Evolutionary conservation across 805 yeast genomes (phyloP).

Genomic region (Debaryomyces tyrocola): DNA sequence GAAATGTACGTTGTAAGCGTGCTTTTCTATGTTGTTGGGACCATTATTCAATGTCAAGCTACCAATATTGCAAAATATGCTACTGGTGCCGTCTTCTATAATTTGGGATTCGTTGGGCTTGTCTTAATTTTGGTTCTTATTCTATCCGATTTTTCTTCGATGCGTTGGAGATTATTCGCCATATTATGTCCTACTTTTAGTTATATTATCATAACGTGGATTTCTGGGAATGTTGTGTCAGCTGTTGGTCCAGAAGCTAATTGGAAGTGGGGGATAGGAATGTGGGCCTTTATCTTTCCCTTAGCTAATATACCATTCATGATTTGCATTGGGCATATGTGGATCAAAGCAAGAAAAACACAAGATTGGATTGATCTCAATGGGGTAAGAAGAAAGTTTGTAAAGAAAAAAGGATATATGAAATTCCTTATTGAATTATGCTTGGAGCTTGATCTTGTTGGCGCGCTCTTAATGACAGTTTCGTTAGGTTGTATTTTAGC

Average conservation of each 20-base stretch:
- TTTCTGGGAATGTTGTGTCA: conserved; percentile 16
- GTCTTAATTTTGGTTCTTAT: conserved; percentile 14
- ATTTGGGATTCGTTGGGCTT: conserved; percentile 18
- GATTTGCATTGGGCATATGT: conserved; percentile 14
- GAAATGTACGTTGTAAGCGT: conserved; percentile 20
- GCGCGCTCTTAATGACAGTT: conserved; percentile 30
- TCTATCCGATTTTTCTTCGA: conserved; percentile 17
- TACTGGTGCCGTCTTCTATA: conserved; percentile 26
- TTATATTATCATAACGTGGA: conserved; percentile 20
- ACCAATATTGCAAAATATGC: conserved; percentile 26
- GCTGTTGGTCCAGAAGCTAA: conserved; percentile 7
- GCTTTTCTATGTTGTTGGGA: conserved; percentile 26
- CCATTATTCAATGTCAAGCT: conserved; percentile 30
- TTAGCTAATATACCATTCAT: conserved; percentile 17
- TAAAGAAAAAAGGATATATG: conserved; percentile 6
- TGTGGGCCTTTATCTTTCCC: conserved; percentile 24
- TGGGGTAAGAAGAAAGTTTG: conserved; percentile 6
- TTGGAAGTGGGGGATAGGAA: conserved; percentile 21
- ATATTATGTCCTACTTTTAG: conserved; percentile 15
- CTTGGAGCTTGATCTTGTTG: conserved; percentile 37
- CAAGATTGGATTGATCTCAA: conserved; percentile 15
- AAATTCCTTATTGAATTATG: conserved; percentile 11
- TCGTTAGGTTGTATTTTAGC: conserved; percentile 33
- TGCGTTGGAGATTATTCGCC: conserved; percentile 18
- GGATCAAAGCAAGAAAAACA: conserved; percentile 14